Evolutionary conservation across 176 grass and related monocot genomes (phyloP), one percentile per base, ranked within the genome.

Genomic region (Ananas comosus): DNA sequence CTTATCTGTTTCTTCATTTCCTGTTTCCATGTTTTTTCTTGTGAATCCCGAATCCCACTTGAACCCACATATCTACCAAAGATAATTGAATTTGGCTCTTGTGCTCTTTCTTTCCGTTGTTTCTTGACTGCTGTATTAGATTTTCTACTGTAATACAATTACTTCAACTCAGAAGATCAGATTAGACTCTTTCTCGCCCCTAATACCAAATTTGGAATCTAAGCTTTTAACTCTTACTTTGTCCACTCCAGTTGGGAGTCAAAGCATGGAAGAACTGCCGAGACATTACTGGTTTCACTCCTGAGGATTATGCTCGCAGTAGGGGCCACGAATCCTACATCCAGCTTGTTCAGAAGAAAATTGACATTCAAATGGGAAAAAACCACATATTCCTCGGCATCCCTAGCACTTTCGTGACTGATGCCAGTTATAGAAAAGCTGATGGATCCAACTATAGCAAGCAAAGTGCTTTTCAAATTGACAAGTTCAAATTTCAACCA

Each of bases 341-440:
- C 56, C 74, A 83, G 75, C 67, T 99, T 23, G 95, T 99, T 49
- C 85, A 94, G 70, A 94, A 75, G 69, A 99, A 99, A 82, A 85
- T 94, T 47, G 82, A 99, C 81, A 91, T 70, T 73, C 89, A 90
- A 80, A 68, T 74, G 63, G 53, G 73, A 42, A 75, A 86, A 80
- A 64, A 75, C 18, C 82, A 91, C 71, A 78, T 91, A 53, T 77
- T 94, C 72, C 49, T 94, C 0, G 82, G 87, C 70, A 74, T 99
- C 49, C 80, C 87, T 0, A 74, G 88, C 56, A 71, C 58, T 33
- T 67, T 82, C 11, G 74, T 66, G 54, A 28, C 33, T 4, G 33
- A 42, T 42, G 33, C 33, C 33, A 42, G 33, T 42, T 42, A 82
- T 66, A 78, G 67, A 71, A 69, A 79, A 51, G 63, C 75, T 23